phyloP scores from a whole-genome alignment of 148 eudicot genomes.

The Spergularia marina region DNA sequence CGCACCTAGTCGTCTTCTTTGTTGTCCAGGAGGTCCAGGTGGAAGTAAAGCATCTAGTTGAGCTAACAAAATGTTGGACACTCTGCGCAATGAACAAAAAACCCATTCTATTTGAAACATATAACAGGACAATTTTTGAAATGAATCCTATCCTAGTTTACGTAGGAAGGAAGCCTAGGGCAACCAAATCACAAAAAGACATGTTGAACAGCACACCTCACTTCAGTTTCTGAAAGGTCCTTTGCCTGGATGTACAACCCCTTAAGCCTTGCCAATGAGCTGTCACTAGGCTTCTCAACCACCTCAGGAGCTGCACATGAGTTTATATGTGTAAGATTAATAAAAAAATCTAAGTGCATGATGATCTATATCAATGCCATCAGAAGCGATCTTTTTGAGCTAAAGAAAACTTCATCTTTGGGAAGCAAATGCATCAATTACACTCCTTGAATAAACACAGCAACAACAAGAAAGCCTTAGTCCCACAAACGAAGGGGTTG shows the following conservation, averaged over 20 bases:
- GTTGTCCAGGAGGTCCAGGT: conserved; percentile 68
- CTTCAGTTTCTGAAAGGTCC: conserved; percentile 82
- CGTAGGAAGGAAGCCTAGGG: background rate
- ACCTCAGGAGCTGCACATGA: conserved; percentile 79
- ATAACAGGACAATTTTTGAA: background rate
- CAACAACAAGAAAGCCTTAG: background rate
- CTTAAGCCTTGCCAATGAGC: conserved; percentile 60
- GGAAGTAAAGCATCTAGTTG: conserved; percentile 71
- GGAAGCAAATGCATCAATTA: background rate
- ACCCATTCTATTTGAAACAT: conserved; percentile 15
- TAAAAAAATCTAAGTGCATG: background rate
- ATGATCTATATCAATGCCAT: background rate
- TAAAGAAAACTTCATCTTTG: background rate
- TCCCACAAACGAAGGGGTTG: background rate
- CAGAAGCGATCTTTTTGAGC: background rate
- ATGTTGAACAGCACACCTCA: conserved; percentile 37
- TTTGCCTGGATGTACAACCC: conserved; percentile 66
- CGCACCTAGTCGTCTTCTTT: conserved; percentile 72
- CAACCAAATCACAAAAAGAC: conserved; percentile 5
- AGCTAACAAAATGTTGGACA: conserved; percentile 46
- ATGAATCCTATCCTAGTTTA: conserved; percentile 1
- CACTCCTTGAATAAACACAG: background rate
- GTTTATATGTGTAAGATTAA: background rate
- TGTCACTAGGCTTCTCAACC: conserved; percentile 92
- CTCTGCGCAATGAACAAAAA: conserved; percentile 39